Base-by-base conservation (phyloP, 805 yeast genomes). In the Torulaspora delbrueckii region DNA sequence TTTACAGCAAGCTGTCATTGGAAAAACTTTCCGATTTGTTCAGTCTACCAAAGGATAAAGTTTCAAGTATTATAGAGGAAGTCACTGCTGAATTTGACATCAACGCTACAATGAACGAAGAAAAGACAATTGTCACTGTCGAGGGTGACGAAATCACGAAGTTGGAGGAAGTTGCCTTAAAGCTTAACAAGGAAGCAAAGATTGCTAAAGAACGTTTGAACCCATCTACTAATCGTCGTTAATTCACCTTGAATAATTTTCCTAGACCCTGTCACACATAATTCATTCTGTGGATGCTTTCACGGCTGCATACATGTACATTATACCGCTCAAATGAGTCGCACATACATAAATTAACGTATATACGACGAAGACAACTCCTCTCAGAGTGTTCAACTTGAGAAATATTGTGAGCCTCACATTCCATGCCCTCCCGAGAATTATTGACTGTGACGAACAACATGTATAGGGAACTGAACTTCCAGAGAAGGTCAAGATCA, bases 91-190 rank as follows among this genome's bases (percentile, higher is more conserved):
- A 74, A 51, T 89, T 82, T 55, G 97, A 89, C 59, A 72, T 93
- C 50, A 69, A 75, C 44, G 97, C 95, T 36, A 41, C 50, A 30
- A 72, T 90, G 48, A 88, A 85, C 59, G 86, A 82, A 55, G 74
- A 74, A 51, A 75, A 82, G 27, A 69, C 75, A 56, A 74, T 78
- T 45, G 67, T 90, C 51, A 78, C 78, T 59, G 85, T 90, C 67
- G 74, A 81, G 46, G 90, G 86, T 54, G 86, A 81, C 43, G 96
- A 86, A 63, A 78, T 88, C 56, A 76, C 93, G 50, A 84, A 81
- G 63, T 76, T 91, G 67, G 96, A 91, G 74, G 88, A 85, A 65
- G 76, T 91, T 60, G 95, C 96, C 16, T 73, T 88, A 52, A 79
- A 83, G 37, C 75, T 93, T 70, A 84, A 59, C 49, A 65, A 62